Percentiles rank a stretch among this genome's conserved stretches.
These are phyloP conservation scores for Collybia mongolica DNA, from an alignment of 768 basidiomycete species.

Conservation along the genomic window DNA sequence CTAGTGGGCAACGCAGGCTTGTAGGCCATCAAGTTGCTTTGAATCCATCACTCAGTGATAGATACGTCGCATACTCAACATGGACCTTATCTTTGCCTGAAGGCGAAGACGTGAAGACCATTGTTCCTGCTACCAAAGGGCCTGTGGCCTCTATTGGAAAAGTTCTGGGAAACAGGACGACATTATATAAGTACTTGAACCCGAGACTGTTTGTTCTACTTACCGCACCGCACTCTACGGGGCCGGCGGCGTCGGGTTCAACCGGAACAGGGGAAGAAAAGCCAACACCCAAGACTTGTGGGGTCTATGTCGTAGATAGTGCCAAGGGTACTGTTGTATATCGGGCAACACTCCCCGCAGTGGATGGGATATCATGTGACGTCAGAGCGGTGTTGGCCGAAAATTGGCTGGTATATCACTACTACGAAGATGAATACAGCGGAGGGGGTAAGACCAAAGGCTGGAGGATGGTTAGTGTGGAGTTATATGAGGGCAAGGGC, in stretches of 20 bases:
- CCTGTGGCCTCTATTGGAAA: constrained; percentile 78
- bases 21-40: constrained; percentile 55
- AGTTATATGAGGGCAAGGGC: constrained; percentile 79
- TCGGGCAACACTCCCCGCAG: constrained; percentile 51
- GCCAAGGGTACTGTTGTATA: constrained; percentile 79
- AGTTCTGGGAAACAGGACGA: constrained; percentile 84
- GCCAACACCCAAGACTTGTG: constrained; percentile 38
- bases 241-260: background rate
- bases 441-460: constrained; percentile 57
- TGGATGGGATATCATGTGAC: constrained; percentile 45
- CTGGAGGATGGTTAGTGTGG: constrained; percentile 75
- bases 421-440: constrained; percentile 61
- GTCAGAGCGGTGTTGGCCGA: constrained; percentile 72
- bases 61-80: constrained; percentile 52
- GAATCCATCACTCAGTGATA: constrained; percentile 37
- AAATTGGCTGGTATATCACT: constrained; percentile 93
- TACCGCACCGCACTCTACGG: constrained; percentile 36
- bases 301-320: constrained; percentile 76
- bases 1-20: constrained; percentile 37
- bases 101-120: constrained; percentile 54
- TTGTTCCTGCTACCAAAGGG: constrained; percentile 46
- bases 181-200: constrained; percentile 94
- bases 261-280: background rate
- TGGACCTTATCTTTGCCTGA: constrained; percentile 63
- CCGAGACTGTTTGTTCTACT: constrained; percentile 70